phyloP scores from a whole-genome alignment of 129 eudicot genomes.

The Escallonia herrerae region DNA sequence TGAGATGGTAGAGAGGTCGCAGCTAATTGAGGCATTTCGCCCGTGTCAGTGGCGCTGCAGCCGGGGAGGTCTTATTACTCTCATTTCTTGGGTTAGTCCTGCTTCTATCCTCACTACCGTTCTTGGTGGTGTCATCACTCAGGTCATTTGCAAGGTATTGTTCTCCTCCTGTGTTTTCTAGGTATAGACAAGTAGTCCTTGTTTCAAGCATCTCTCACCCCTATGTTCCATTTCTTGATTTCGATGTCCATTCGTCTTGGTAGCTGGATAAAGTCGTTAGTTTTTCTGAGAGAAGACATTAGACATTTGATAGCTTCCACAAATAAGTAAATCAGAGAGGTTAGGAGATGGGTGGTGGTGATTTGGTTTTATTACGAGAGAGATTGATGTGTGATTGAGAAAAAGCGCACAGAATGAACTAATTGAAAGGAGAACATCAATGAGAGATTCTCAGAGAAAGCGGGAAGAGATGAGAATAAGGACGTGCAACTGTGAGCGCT shows the following conservation, averaged over 20 bases:
- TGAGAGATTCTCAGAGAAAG: too few relatives aligned
- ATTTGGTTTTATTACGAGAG: too few relatives aligned
- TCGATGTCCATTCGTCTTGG: constrained; percentile 32
- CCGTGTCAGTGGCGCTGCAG: neutral
- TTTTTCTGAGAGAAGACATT: too few relatives aligned
- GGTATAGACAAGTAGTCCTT: constrained; percentile 16
- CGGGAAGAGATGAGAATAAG: neutral
- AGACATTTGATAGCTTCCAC: too few relatives aligned
- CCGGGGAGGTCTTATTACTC: too few relatives aligned
- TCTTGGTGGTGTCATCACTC: neutral
- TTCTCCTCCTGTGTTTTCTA: neutral
- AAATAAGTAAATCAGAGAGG: too few relatives aligned
- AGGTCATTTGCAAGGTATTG: neutral
- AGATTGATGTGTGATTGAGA: neutral
- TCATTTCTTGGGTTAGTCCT: too few relatives aligned
- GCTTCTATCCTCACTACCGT: neutral
- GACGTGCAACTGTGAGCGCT: too few relatives aligned
- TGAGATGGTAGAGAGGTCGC: neutral
- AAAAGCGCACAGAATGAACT: neutral
- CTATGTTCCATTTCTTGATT: constrained; percentile 28
- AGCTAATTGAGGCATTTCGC: neutral
- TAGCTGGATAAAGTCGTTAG: constrained; percentile 8
- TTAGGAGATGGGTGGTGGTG: too few relatives aligned
- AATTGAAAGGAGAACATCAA: neutral
- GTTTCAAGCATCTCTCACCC: constrained; percentile 19